Base-by-base conservation (phyloP, 495 filamentous ascomycete species). In the Tuber melanosporum region DNA sequence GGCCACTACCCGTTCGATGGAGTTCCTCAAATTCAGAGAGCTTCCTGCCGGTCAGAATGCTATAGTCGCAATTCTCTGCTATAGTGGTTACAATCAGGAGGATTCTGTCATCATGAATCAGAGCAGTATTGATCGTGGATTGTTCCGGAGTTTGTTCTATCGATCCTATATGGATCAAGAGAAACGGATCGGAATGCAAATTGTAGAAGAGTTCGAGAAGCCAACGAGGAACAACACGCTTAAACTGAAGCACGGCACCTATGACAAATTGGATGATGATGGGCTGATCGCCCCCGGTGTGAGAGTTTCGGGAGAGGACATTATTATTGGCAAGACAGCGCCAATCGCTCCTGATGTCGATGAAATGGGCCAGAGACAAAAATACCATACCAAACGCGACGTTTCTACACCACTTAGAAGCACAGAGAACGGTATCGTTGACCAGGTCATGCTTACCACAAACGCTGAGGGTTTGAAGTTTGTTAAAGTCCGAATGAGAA, bases 21-120 rank as follows among this genome's bases (percentile, higher is more conserved):
- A 99, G 84, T 98, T 93, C 85, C 87, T 99, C 79, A 97, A 96
- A 77, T 99, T 98, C 89, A 89, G 95, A 82, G 96, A 99, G 85
- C 86, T 99, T 73, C 95, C 95, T 3, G 95, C 95, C 42, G 95
- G 95, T 10, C 95, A 99, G 85, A 99, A 99, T 81, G 95, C 95
- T 36, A 98, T 99, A 81, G 95, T 99, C 19, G 95, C 96, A 49
- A 98, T 99, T 87, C 89, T 92, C 70, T 94, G 92, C 84, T 99
- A 98, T 85, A 97, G 94, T 22, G 95, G 95, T n/a, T 99, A 98
- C 88, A 98, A 99, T 84, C 96, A 98, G 85, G 95, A 99, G 93
- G 95, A 99, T 89, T 98, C 95, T 39, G 95, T 99, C 73, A 96
- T 99, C 80, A 98, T 99, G 96, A 99, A 98, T 85, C 96, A 99